Base-by-base conservation (phyloP, 2,329 filamentous ascomycete species). In the Paecilomyces dactylethromorphus region DNA sequence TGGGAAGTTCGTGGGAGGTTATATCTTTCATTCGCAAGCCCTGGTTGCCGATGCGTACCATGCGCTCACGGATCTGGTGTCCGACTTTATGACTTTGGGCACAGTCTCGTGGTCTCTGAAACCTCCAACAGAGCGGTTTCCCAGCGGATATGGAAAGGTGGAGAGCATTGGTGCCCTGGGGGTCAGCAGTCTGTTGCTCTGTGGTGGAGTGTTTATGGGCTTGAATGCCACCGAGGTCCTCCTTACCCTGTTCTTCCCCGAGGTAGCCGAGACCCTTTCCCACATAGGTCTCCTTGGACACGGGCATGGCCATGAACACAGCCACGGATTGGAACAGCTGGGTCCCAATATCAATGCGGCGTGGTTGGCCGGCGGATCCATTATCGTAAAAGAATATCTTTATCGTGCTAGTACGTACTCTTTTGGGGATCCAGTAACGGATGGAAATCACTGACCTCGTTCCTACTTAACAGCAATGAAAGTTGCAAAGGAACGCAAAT, bases 1-100 rank as follows among this genome's bases (percentile, higher is more conserved):
- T 67, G 90, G 87, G 65, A 99, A 99, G 75, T 94, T 93, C 50
- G 81, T 92, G 29, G 94, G 94, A 59, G 94, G 94, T 66, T 96
- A 94, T 78, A 80, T 88, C 65, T 97, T 99, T 81, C 92, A 97
- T 75, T 97, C 92, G 52, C 92, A 97, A 77, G 88, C 91, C 59
- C 89, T 96, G 81, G 81, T 92, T 60, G 92, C 94, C 70, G 94
- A 99, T 74, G 94, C 91, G 58, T 93, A 96, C 79, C 94, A 99
- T 78, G 93, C 92, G 68, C 83, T 97, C 65, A 96, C 93, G 54
- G 94, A 99, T 76, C 84, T 99, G 58, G 91, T 96, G 61, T 97
- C 92, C 56, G 94, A 99, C 74, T 83, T 99, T 66, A 86, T 97
- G 74, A 99, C 94, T 0, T 83, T 99, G 21, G 90, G 91, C 15